These are phyloP conservation scores for Spongospora subterranea DNA, from an alignment of 208 protist species.

Conservation along the genomic window DNA sequence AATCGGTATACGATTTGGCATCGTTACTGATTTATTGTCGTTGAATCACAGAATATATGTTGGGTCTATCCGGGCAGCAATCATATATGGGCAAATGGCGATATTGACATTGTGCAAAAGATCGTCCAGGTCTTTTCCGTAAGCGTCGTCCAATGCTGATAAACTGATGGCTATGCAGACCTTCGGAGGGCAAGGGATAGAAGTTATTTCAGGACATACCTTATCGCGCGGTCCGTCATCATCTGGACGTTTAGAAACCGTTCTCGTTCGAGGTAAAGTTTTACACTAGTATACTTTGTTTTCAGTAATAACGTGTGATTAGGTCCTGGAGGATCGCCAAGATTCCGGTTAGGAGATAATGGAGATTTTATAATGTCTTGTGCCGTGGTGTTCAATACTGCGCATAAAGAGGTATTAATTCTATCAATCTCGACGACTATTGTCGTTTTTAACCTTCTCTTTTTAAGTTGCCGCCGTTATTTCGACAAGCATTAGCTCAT, in stretches of 20 bases:
- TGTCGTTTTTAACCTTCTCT: not conserved
- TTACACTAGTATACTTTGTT: not conserved
- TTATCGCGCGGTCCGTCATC: not conserved
- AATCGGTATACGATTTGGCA: not conserved
- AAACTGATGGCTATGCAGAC: not conserved
- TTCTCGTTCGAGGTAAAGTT: not conserved
- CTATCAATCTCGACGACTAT: not conserved
- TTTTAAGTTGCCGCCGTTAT: not conserved
- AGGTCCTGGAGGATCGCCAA: not conserved
- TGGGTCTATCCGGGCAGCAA: not conserved
- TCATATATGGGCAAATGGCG: not conserved
- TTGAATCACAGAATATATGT: not conserved
- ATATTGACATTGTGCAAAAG: not conserved
- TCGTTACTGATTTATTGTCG: not conserved
- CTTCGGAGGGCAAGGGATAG: not conserved
- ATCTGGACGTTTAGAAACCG: not conserved
- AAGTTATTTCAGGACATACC: not conserved
- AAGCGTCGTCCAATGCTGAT: not conserved
- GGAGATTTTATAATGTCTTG: not conserved
- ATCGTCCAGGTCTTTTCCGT: not conserved
- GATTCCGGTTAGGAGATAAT: not conserved
- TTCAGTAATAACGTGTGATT: not conserved
- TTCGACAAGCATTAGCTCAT: slow-evolving; percentile 1
- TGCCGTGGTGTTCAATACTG: not conserved
- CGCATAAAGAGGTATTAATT: not conserved